A percentile compares a stretch with the other conserved stretches of the same genome.
phyloP scores from a whole-genome alignment of 2,329 filamentous ascomycete species.

The Aschersonia sp. region DNA sequence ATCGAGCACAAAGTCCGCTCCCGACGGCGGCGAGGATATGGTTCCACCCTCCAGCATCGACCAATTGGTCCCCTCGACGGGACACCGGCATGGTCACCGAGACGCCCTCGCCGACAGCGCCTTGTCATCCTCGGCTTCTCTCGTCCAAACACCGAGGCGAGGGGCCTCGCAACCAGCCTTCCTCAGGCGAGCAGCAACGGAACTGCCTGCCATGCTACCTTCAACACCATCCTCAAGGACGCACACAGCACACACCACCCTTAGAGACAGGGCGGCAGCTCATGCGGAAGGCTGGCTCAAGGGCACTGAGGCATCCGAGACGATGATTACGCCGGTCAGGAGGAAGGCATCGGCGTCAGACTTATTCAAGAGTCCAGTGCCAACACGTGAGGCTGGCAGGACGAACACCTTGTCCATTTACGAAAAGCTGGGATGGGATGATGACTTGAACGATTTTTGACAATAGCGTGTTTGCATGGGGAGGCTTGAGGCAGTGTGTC shows the following conservation, averaged over 20 bases:
- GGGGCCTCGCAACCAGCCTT: conserved; percentile 12
- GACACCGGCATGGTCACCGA: conserved; percentile 15
- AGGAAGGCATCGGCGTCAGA: conserved; percentile 12
- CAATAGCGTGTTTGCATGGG: conserved; percentile 7
- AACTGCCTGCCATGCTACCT: conserved; percentile 15
- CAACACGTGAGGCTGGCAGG: conserved; percentile 4
- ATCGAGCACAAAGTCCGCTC: too few species aligned
- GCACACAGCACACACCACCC: conserved; percentile 4
- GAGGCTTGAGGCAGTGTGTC: too few species aligned
- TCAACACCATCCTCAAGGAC: conserved; percentile 21
- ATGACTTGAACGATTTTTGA: conserved; percentile 35
- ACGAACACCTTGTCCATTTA: conserved; percentile 31
- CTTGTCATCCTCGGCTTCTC: conserved; percentile 14
- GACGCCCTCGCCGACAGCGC: conserved; percentile 15
- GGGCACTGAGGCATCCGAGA: not conserved
- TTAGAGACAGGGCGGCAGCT: too few species aligned
- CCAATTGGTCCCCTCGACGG: conserved; percentile 27
- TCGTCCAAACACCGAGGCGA: conserved; percentile 17
- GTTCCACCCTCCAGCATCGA: conserved; percentile 23
- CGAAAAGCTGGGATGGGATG: conserved; percentile 42
- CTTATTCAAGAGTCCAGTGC: conserved; percentile 6
- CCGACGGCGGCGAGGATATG: conserved; percentile 12
- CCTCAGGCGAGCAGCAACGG: conserved; percentile 12
- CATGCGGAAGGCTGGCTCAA: too few species aligned
- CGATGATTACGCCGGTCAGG: conserved; percentile 20